Evolutionary conservation across 257 asterid species (phyloP).

Genomic region (Solanum infundibuliforme): DNA sequence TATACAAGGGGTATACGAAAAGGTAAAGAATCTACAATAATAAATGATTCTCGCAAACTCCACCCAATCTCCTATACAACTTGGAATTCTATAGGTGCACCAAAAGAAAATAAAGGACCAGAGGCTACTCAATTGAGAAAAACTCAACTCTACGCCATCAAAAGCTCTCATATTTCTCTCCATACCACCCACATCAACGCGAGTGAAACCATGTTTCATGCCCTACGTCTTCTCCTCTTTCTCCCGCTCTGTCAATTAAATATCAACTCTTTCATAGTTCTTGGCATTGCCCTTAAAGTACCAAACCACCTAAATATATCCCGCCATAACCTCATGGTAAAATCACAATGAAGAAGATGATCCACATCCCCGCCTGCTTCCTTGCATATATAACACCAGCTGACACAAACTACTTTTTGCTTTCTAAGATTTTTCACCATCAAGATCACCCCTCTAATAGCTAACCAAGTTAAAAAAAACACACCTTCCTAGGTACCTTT

Average conservation of each 20-base stretch:
- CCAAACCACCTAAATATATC: not conserved
- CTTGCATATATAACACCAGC: not conserved
- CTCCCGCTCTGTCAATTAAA: not conserved
- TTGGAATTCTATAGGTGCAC: not conserved
- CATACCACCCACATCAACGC: not conserved
- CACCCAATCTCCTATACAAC: not conserved
- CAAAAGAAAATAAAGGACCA: not conserved
- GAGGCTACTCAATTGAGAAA: not conserved
- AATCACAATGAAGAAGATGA: not conserved
- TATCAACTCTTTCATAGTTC: not conserved
- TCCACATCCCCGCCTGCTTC: not conserved
- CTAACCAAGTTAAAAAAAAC: not conserved
- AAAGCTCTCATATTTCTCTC: not conserved
- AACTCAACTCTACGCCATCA: not conserved
- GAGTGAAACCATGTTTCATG: not conserved
- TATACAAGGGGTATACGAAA: not conserved
- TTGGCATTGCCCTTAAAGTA: not conserved
- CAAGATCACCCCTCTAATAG: not conserved
- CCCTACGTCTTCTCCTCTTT: not conserved
- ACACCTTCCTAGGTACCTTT: not conserved
- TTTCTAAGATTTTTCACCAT: not conserved
- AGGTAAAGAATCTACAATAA: not conserved
- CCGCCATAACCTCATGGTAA: not conserved
- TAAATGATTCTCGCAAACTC: not conserved
- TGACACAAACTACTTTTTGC: not conserved